Conservation (phyloP, 306 rosid genomes). For the Pyrus betulifolia region DNA sequence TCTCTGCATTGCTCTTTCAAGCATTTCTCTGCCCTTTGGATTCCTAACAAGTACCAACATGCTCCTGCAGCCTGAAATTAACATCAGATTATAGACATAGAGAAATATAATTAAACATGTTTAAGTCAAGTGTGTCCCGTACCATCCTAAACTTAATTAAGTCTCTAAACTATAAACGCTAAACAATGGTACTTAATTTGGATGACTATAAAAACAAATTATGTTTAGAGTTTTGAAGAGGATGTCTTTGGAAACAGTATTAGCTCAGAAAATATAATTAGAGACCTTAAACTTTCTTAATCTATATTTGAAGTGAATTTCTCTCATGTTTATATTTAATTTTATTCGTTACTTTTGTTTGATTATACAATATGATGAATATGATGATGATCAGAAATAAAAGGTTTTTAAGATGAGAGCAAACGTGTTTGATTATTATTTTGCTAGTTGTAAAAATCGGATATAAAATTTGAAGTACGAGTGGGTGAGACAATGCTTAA, state of each 20-base stretch:
- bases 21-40: slow-evolving; percentile 76
- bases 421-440: too few species aligned
- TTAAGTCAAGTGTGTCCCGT: neutral
- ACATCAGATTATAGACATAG: neutral
- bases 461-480: neutral
- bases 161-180: neutral
- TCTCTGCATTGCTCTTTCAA: slow-evolving; percentile 54
- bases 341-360: too few species aligned
- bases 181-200: neutral
- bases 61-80: slow-evolving; percentile 90
- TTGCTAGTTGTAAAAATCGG: too few species aligned
- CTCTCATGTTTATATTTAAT: too few species aligned
- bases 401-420: too few species aligned
- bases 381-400: too few species aligned
- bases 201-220: neutral
- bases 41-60: slow-evolving; percentile 91
- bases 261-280: neutral
- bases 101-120: neutral
- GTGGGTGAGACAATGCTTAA: neutral
- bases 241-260: neutral
- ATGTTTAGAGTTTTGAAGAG: too few species aligned
- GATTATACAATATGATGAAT: too few species aligned
- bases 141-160: too few species aligned
- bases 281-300: neutral
- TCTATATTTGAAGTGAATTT: too few species aligned